Evolutionary conservation across 495 filamentous ascomycete genomes (phyloP), one percentile per base, ranked within the genome.

Genomic region (Penicillium tannophilum): DNA sequence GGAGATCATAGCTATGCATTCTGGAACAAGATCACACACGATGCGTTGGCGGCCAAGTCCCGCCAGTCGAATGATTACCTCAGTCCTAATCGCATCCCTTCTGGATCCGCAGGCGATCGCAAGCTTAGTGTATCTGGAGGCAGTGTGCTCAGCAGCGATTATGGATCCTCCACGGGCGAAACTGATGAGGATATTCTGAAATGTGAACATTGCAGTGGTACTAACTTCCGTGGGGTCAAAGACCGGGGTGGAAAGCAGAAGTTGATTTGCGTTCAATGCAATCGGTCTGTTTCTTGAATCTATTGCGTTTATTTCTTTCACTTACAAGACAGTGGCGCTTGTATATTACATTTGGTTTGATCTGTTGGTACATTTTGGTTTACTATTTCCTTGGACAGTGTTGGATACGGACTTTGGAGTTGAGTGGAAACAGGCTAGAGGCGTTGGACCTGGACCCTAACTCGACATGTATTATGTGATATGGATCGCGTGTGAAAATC

Each of bases 191-290:
- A 82, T 54, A 74, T 82, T 11, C 72, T 79, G 19, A 63, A 63
- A 24, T 86, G 84, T 57, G 68, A 73, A 11, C 69, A 73, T 45
- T 87, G 84, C 66, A 70, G 71, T 6, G 76, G 80, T 1, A 74
- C 64, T 19, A 83, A 75, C 57, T 87, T 87, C 60, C 79, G 76
- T 36, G 81, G 78, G 24, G 80, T 71, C 48, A 76, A 76, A 49
- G 74, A 62, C 9, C 69, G 75, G 30, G 72, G 68, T 54, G 78
- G 79, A 51, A 76, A 76, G 59, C 77, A 78, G 69, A 75, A 69
- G 33, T 63, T 87, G 64, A 79, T 82, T 30, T 87, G 84, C 66
- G 76, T 73, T 42, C 73, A 65, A 14, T 87, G 83, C 71, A 68
- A 69, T 52, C 71, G 60, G 23, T 62, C 73, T 50, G 49, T 69